A percentile compares a stretch with the other conserved stretches of the same genome.
phyloP scores from a whole-genome alignment of 306 rosid species.

The Vigna unguiculata region DNA sequence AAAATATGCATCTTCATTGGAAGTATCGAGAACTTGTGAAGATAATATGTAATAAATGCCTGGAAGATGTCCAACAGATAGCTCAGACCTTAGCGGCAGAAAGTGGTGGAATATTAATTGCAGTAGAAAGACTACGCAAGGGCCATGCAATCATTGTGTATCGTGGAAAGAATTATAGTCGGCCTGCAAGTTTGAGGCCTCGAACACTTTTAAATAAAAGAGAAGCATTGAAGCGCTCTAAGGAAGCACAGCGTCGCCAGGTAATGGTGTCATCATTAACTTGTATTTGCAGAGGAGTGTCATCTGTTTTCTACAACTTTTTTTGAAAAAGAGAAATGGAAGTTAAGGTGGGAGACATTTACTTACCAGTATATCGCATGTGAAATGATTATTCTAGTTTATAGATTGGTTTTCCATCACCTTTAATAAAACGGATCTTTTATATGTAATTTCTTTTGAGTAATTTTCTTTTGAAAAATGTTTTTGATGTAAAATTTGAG shows the following conservation, averaged over 20 bases:
- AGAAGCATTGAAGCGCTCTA: slow-evolving; percentile 76
- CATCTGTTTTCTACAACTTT: slow-evolving; percentile 39
- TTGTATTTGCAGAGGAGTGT: slow-evolving; percentile 20
- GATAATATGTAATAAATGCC: slow-evolving; percentile 64
- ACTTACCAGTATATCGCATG: slow-evolving; percentile 6
- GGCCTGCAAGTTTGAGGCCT: slow-evolving; percentile 91
- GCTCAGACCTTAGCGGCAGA: slow-evolving; percentile 86
- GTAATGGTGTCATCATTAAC: slow-evolving; percentile 52
- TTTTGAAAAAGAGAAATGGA: slow-evolving; percentile 7
- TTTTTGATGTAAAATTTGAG: slow-evolving; percentile 15
- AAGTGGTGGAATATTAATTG: slow-evolving; percentile 92
- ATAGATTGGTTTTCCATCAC: slow-evolving; percentile 8
- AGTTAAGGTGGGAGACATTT: slow-evolving; percentile 26
- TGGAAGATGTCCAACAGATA: slow-evolving; percentile 60
- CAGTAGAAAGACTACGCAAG: slow-evolving; percentile 81
- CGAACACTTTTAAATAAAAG: slow-evolving; percentile 73
- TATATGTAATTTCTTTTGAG: background rate
- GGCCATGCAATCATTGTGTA: slow-evolving; percentile 85
- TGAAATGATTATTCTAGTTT: slow-evolving; percentile 24
- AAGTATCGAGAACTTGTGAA: slow-evolving; percentile 96
- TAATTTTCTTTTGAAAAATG: background rate
- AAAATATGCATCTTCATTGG: slow-evolving; percentile 99
- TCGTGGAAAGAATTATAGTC: slow-evolving; percentile 89
- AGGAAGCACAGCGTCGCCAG: slow-evolving; percentile 87
- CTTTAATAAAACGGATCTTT: background rate